Base-by-base conservation (phyloP, 352 stramenopile genomes). In the Phytophthora rubi region DNA sequence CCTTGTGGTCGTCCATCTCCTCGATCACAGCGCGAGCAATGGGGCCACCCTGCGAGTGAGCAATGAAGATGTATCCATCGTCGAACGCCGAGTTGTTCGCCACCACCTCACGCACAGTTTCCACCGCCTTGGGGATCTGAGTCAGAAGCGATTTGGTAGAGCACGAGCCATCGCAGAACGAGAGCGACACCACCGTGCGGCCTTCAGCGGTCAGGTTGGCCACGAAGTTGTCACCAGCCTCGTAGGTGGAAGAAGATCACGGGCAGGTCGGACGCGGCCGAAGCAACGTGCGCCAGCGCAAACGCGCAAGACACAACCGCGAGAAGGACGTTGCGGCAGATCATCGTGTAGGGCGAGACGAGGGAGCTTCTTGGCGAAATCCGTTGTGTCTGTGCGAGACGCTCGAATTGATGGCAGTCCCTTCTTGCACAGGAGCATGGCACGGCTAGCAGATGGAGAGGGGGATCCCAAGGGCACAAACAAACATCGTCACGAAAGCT, bases 1-100 rank as follows among this genome's bases (percentile, higher is more conserved):
- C 74, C 13, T 82, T 75, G 70, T 86, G 80, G 47, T 86, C 73
- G 54, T 88, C 74, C 80, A 83, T 83, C 16, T 78, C 65, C 59
- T 88, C 80, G 37, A 86, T 68, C 13, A 88, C 76, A 12, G 66
- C 72, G 0, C 78, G 74, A 8, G 71, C 68, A 5, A 88, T 51
- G 0, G 72, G 10, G 0, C 76, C 81, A 2, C 81, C 80, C 6
- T 80, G 71, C 1, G 78, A 86, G 59, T 85, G 76, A 10, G 35
- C 79, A 1, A 88, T 60, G 30, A 88, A 76, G 53, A 82, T 65
- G 74, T 88, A 86, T 37, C 80, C 81, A 12, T 75, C 59, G 42
- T 65, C 68, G n/a, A 69, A 53, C 32, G 32, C 44, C 18, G 55
- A 45, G 60, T 81, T 62, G 44, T 69, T 75, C 23, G 49, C 48